Base-by-base conservation (phyloP, 805 yeast genomes). In the Metschnikowia kofuensis region DNA sequence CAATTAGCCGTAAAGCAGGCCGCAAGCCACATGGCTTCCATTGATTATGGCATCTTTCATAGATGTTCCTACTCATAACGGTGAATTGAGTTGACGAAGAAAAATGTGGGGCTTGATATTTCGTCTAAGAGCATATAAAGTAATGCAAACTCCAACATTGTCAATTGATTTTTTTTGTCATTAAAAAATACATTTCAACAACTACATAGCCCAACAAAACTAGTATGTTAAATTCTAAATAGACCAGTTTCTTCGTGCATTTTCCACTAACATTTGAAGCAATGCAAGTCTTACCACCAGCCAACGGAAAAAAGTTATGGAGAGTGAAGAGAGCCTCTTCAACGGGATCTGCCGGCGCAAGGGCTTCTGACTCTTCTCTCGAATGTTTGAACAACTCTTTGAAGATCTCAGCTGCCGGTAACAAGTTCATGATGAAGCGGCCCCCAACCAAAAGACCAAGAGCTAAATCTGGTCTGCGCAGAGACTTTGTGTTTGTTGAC, bases 221-320 rank as follows among this genome's bases (percentile, higher is more conserved):
- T 21, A 21, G 21, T 21, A 21, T 21, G 21, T 21, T 21, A 3
- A 21, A 21, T 21, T 21, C n/a, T n/a, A n/a, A n/a, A n/a, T n/a
- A n/a, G n/a, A n/a, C n/a, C n/a, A n/a, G n/a, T n/a, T n/a, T n/a
- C n/a, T n/a, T n/a, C n/a, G n/a, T n/a, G n/a, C n/a, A n/a, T n/a
- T n/a, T n/a, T n/a, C n/a, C n/a, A n/a, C n/a, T n/a, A n/a, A 45
- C 49, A 35, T 14, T 26, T 14, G 16, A 7, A 44, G 53, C 44
- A 26, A 52, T 50, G 56, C 54, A 56, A 57, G 59, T 63, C 27
- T 54, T 62, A 52, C 76, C 76, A 45, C 76, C 77, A 41, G 74
- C 75, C 49, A 72, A 72, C 56, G 77, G 77, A 36, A 72, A 66
- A 48, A 73, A 72, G 51, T 61, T 72, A 53, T 73, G 77, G 77